A percentile compares a stretch with the other conserved stretches of the same genome.
These are phyloP conservation scores for Debaryomyces prosopidis DNA, from an alignment of 805 yeast species.

Conservation along the genomic window DNA sequence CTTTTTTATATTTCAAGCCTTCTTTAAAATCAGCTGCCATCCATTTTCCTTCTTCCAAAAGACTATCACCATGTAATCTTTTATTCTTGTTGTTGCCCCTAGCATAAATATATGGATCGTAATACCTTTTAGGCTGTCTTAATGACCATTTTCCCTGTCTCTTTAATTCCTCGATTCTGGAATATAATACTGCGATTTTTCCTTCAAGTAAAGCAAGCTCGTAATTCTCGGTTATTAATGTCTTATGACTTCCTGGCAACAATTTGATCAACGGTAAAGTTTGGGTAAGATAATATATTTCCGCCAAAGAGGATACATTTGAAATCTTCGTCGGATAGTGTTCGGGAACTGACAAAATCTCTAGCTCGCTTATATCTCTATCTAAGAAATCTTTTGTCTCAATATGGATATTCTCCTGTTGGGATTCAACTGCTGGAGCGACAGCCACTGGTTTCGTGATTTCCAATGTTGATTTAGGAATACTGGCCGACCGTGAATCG, in stretches of 20 bases:
- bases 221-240: constrained; percentile 79
- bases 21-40: constrained; percentile 77
- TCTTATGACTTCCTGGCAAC: constrained; percentile 83
- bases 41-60: constrained; percentile 82
- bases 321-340: constrained; percentile 42
- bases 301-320: constrained; percentile 66
- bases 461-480: constrained; percentile 8
- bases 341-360: constrained; percentile 41
- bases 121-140: constrained; percentile 72
- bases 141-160: constrained; percentile 88
- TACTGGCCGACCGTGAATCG: neutral
- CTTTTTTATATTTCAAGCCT: constrained; percentile 64
- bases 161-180: constrained; percentile 89
- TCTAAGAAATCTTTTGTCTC: constrained; percentile 22
- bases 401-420: constrained; percentile 15
- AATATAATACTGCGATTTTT: constrained; percentile 82
- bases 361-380: constrained; percentile 30
- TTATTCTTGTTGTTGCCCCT: constrained; percentile 20
- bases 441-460: constrained; percentile 7
- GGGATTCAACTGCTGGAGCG: constrained; percentile 12
- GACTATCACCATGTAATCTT: constrained; percentile 68
- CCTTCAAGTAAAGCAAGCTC: constrained; percentile 88
- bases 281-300: constrained; percentile 82
- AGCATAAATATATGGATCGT: constrained; percentile 57
- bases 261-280: constrained; percentile 81